phyloP scores from a whole-genome alignment of 352 stramenopile species.

The Globisporangium yorkense region DNA sequence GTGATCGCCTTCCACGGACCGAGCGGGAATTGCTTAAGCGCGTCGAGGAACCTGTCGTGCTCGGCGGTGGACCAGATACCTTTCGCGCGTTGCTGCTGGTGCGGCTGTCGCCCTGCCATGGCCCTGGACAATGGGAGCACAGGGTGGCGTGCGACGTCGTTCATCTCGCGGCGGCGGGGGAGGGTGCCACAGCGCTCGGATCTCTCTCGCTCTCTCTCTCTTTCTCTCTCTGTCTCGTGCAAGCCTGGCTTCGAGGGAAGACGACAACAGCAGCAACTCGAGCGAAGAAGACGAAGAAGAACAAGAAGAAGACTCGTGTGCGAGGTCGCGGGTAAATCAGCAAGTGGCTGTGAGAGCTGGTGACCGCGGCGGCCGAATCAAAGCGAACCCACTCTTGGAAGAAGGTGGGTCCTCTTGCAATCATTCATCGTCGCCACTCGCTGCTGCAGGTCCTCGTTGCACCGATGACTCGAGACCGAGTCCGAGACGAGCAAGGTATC shows the following conservation, averaged over 20 bases:
- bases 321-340: constrained; percentile 1
- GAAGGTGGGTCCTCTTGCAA: not conserved
- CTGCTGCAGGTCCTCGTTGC: too few species aligned
- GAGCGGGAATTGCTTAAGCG: constrained; percentile 13
- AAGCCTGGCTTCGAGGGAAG: too few species aligned
- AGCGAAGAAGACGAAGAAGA: not conserved
- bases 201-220: not conserved
- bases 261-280: not conserved
- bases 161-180: constrained; percentile 1
- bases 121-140: constrained; percentile 1
- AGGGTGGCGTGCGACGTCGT: constrained; percentile 6
- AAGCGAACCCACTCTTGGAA: not conserved
- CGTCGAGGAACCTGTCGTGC: constrained; percentile 16
- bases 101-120: constrained; percentile 2
- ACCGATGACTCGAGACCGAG: not conserved
- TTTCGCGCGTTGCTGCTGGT: constrained; percentile 6
- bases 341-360: not conserved
- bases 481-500: not conserved
- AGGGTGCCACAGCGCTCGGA: not conserved
- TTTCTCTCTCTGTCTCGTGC: not conserved
- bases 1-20: constrained; percentile 16
- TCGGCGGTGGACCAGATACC: constrained; percentile 14
- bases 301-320: not conserved
- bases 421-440: not conserved
- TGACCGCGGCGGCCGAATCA: not conserved